Evolutionary conservation across 495 filamentous ascomycete species (phyloP).

Genomic region (Xylaria castorea): DNA sequence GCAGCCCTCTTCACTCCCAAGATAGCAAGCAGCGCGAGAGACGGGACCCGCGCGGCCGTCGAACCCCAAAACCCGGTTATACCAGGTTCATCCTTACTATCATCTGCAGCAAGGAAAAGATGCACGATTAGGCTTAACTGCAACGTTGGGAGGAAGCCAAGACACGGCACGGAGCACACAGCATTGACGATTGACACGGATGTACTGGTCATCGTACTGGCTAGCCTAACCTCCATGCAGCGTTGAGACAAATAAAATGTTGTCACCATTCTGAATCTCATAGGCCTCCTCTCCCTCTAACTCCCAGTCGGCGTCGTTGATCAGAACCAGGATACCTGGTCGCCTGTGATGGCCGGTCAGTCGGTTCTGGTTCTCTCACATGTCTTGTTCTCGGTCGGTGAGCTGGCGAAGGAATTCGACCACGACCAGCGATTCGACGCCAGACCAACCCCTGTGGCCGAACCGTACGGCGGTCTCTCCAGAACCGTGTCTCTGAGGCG

Average conservation of each 20-base stretch:
- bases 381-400: conserved; percentile 11
- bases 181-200: background rate
- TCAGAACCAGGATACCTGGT: conserved; percentile 94
- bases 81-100: conserved; percentile 22
- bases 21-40: conserved; percentile 8
- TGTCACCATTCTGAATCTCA: conserved; percentile 79
- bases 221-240: conserved; percentile 81
- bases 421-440: conserved; percentile 7
- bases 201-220: conserved; percentile 16
- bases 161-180: conserved; percentile 10
- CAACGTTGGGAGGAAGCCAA: conserved; percentile 17
- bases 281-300: conserved; percentile 93
- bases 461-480: conserved; percentile 6
- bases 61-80: conserved; percentile 13
- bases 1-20: background rate
- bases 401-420: conserved; percentile 9
- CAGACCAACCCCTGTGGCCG: conserved; percentile 1
- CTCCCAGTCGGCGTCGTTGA: conserved; percentile 99
- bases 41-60: background rate
- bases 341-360: conserved; percentile 61
- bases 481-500: conserved; percentile 13
- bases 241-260: conserved; percentile 96
- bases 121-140: conserved; percentile 17
- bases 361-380: background rate
- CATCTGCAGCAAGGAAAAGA: conserved; percentile 7